Evolutionary conservation across 371 early-diverging fungal species (phyloP).

Genomic region (Nematocida major): DNA sequence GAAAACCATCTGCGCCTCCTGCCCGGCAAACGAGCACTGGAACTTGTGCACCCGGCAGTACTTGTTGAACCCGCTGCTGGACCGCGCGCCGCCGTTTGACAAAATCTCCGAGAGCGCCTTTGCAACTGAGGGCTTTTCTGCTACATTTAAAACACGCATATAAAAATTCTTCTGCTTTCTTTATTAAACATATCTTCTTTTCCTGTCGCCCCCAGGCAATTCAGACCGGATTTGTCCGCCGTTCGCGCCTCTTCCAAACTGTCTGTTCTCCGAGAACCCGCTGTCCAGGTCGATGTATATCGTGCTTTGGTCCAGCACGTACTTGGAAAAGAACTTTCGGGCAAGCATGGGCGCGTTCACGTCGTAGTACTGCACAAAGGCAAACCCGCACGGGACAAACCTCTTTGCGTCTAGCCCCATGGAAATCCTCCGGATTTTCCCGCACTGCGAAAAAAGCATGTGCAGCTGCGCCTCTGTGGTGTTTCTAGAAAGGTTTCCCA

Average conservation of each 20-base stretch:
- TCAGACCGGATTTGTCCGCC: slow-evolving; percentile 93
- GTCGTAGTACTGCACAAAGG: slow-evolving; percentile 67
- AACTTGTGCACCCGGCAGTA: slow-evolving; percentile 61
- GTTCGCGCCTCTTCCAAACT: slow-evolving; percentile 83
- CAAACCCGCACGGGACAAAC: slow-evolving; percentile 91
- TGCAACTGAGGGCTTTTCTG: slow-evolving; percentile 93
- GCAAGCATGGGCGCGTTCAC: background rate
- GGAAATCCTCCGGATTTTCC: slow-evolving; percentile 84
- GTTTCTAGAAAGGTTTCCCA: slow-evolving; percentile 80
- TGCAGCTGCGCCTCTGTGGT: slow-evolving; percentile 72
- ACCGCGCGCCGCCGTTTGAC: slow-evolving; percentile 58
- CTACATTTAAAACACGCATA: slow-evolving; percentile 69
- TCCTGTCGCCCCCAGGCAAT: slow-evolving; percentile 70
- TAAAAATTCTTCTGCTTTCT: slow-evolving; percentile 17
- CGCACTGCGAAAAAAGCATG: slow-evolving; percentile 70
- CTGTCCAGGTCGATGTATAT: slow-evolving; percentile 90
- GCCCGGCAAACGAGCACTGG: slow-evolving; percentile 15
- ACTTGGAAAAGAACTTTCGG: slow-evolving; percentile 66
- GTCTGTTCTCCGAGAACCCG: slow-evolving; percentile 84
- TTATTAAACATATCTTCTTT: slow-evolving; percentile 15
- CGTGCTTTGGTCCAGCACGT: slow-evolving; percentile 79
- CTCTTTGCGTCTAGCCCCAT: slow-evolving; percentile 87
- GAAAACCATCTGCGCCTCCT: slow-evolving; percentile 58
- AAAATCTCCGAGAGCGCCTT: slow-evolving; percentile 77
- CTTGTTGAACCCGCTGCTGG: slow-evolving; percentile 49